phyloP scores from a whole-genome alignment of 139 green algal genomes.

The Closterium sp. region DNA sequence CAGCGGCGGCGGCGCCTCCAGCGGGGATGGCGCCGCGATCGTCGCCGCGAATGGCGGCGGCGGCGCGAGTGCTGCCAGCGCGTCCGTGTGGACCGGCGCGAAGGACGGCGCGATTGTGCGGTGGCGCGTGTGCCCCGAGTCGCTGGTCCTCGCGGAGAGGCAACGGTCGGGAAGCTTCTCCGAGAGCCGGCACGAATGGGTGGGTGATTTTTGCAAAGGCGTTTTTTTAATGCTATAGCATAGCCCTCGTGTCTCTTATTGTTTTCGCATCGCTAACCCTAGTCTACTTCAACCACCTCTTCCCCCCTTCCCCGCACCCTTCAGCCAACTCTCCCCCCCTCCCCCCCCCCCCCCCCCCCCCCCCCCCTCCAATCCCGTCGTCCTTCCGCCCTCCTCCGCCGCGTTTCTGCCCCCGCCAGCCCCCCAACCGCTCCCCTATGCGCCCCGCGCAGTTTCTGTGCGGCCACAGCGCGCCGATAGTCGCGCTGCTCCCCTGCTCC shows the following conservation, averaged over 20 bases:
- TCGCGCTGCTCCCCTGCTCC: background rate
- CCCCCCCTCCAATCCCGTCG: too few species aligned
- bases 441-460: constrained; percentile 16
- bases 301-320: too few species aligned
- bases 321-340: background rate
- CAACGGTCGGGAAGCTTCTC: background rate
- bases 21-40: background rate
- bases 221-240: background rate
- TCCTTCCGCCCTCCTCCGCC: background rate
- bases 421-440: background rate
- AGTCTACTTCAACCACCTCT: background rate
- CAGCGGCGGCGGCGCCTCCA: too few species aligned
- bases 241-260: background rate
- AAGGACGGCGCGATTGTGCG: constrained; percentile 12
- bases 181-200: background rate
- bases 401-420: background rate
- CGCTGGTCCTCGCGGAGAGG: background rate
- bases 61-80: background rate
- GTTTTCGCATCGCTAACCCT: background rate
- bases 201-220: background rate
- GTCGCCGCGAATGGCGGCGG: background rate
- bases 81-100: constrained; percentile 24
- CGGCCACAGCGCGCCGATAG: constrained; percentile 23
- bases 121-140: background rate
- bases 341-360: background rate